Percentiles rank a stretch among this genome's conserved stretches.
These are phyloP conservation scores for Saccharomycopsis phalli DNA, from an alignment of 1,139 yeast genomes.

Conservation along the genomic window DNA sequence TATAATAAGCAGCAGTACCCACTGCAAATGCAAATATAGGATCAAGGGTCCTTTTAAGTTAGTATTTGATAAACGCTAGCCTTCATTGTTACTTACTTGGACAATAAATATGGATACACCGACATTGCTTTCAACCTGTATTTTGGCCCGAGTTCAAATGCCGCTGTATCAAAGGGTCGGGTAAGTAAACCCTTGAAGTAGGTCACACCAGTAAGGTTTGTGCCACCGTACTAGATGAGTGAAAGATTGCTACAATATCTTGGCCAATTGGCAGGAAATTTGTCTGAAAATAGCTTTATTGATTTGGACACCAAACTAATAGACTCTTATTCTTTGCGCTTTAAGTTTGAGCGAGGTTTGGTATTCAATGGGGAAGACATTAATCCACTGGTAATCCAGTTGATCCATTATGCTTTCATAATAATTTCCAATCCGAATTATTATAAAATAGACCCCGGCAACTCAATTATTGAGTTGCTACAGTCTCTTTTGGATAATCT, in stretches of 20 bases:
- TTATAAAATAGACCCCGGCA: conserved; percentile 2
- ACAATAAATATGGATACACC: not conserved
- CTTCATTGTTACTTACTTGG: not conserved
- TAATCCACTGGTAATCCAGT: not conserved
- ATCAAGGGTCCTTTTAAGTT: conserved; percentile 33
- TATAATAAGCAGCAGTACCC: conserved; percentile 51
- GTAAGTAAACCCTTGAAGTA: too few relatives aligned
- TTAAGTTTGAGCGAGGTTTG: conserved; percentile 3
- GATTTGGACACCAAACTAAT: not conserved
- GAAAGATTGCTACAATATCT: not conserved
- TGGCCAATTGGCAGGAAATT: not conserved
- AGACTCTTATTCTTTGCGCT: not conserved
- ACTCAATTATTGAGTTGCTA: conserved; percentile 6
- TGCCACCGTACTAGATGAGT: too few relatives aligned
- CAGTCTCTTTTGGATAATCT: conserved; percentile 6
- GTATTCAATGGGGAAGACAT: not conserved
- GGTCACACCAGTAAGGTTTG: too few relatives aligned
- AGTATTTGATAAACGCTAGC: conserved; percentile 27
- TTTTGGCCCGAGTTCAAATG: too few relatives aligned
- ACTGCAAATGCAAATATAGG: conserved; percentile 51
- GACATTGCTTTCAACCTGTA: not conserved
- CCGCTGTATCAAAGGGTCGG: too few relatives aligned
- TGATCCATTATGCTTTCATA: conserved; percentile 3
- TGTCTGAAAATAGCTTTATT: not conserved
- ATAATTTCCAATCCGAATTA: conserved; percentile 5